phyloP scores from a whole-genome alignment of 2,329 filamentous ascomycete species.

The Scedosporium aurantiacum region DNA sequence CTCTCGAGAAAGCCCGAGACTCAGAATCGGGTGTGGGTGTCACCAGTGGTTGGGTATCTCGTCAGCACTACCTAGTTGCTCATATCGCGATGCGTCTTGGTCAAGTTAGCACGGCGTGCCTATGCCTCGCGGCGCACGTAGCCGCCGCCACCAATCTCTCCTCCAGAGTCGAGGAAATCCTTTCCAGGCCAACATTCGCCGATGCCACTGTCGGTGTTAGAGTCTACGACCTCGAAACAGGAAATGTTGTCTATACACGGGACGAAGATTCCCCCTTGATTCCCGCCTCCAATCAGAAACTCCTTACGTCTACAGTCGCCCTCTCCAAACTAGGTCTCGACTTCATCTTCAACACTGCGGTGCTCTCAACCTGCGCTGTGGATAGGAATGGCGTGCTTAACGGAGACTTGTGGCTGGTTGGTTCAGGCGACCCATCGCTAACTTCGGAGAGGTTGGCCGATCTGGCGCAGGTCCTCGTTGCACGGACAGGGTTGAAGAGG shows the following conservation, averaged over 20 bases:
- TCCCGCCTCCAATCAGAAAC: conserved; percentile 8
- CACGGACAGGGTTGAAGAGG: conserved; percentile 4
- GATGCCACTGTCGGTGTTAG: conserved; percentile 6
- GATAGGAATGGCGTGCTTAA: conserved; percentile 6
- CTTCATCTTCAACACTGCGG: conserved; percentile 5
- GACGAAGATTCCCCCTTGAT: neutral
- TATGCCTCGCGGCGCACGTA: neutral
- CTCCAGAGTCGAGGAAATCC: neutral
- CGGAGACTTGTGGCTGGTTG: conserved; percentile 7
- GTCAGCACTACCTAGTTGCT: no score
- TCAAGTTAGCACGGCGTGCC: neutral
- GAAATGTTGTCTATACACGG: neutral
- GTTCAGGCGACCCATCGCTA: conserved; percentile 8
- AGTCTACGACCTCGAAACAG: conserved; percentile 1
- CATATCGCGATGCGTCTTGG: neutral
- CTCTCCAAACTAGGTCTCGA: conserved; percentile 3
- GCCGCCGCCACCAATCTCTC: neutral
- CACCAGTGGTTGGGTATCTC: no score
- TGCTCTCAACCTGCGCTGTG: neutral
- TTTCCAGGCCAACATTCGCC: conserved; percentile 3
- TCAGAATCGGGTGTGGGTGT: no score
- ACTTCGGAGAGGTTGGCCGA: conserved; percentile 1
- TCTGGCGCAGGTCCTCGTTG: conserved; percentile 1
- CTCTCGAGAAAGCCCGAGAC: no score
- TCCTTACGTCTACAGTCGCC: conserved; percentile 3